Evolutionary conservation across 1,139 yeast species (phyloP).

Genomic region (Pichia sp.): DNA sequence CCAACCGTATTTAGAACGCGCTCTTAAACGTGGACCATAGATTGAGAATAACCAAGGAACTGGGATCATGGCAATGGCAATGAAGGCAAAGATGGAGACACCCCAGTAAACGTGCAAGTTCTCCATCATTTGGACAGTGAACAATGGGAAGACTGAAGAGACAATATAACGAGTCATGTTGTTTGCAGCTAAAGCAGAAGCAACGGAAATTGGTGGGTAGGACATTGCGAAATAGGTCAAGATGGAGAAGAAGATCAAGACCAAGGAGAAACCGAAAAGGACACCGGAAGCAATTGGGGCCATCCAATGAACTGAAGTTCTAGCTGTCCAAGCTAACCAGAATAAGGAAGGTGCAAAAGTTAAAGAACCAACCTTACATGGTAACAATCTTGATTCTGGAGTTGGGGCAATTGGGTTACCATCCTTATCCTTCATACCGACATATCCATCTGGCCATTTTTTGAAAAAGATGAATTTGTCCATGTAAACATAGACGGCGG

Average conservation of each 20-base stretch:
- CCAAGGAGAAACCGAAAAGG: constrained; percentile 73
- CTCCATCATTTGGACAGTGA: constrained; percentile 69
- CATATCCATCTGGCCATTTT: constrained; percentile 60
- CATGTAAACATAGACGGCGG: constrained; percentile 45
- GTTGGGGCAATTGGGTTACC: constrained; percentile 48
- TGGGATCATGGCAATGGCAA: constrained; percentile 66
- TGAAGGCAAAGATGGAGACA: constrained; percentile 68
- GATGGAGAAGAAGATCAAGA: constrained; percentile 70
- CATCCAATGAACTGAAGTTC: constrained; percentile 68
- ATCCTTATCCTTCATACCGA: constrained; percentile 53
- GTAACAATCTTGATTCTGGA: constrained; percentile 43
- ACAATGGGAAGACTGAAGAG: constrained; percentile 69
- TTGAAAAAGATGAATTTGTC: constrained; percentile 53
- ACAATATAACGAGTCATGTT: constrained; percentile 61
- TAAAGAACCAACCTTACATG: constrained; percentile 44
- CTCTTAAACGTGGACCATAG: constrained; percentile 55
- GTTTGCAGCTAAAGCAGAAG: constrained; percentile 80
- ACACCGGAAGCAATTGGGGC: constrained; percentile 73
- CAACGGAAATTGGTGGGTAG: constrained; percentile 72
- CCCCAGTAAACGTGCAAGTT: constrained; percentile 76
- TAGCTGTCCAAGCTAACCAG: constrained; percentile 84
- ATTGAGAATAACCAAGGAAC: constrained; percentile 64
- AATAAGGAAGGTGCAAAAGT: constrained; percentile 67
- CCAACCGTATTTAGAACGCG: constrained; percentile 56
- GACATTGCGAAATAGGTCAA: constrained; percentile 70